A percentile compares a stretch with the other conserved stretches of the same genome.
These are phyloP conservation scores for Tricholoma bakamatsutake DNA, from an alignment of 768 basidiomycete genomes.

Conservation along the genomic window DNA sequence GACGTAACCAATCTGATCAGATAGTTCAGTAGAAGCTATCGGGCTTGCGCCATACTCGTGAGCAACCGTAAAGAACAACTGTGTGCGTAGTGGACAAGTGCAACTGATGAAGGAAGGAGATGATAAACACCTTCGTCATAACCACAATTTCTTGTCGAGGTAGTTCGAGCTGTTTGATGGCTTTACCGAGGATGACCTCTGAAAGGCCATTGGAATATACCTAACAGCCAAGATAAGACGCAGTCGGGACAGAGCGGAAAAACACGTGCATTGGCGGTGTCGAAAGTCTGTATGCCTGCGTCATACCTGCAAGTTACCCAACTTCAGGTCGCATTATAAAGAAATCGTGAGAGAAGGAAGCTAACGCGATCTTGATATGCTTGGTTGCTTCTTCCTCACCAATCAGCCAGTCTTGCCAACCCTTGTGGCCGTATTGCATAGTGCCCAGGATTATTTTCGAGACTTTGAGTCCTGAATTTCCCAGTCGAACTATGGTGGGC, in stretches of 20 bases:
- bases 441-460: too few species aligned
- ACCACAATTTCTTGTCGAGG: constrained; percentile 76
- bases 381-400: too few species aligned
- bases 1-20: constrained; percentile 44
- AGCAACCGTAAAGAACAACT: constrained; percentile 34
- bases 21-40: constrained; percentile 7
- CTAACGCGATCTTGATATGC: too few species aligned
- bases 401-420: too few species aligned
- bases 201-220: constrained; percentile 61
- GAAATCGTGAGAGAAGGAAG: too few species aligned
- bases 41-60: constrained; percentile 14
- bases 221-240: constrained; percentile 19
- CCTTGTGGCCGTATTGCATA: too few species aligned
- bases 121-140: constrained; percentile 59
- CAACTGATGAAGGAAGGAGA: too few species aligned
- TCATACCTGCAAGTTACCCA: constrained; percentile 35
- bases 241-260: neutral
- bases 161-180: constrained; percentile 57
- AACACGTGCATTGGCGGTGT: constrained; percentile 42
- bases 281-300: constrained; percentile 57
- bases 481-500: too few species aligned
- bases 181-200: constrained; percentile 65
- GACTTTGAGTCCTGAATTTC: too few species aligned
- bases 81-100: constrained; percentile 4
- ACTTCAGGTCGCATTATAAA: too few species aligned